Base-by-base conservation (phyloP, 2,329 filamentous ascomycete genomes). In the Westerdykella ornata region DNA sequence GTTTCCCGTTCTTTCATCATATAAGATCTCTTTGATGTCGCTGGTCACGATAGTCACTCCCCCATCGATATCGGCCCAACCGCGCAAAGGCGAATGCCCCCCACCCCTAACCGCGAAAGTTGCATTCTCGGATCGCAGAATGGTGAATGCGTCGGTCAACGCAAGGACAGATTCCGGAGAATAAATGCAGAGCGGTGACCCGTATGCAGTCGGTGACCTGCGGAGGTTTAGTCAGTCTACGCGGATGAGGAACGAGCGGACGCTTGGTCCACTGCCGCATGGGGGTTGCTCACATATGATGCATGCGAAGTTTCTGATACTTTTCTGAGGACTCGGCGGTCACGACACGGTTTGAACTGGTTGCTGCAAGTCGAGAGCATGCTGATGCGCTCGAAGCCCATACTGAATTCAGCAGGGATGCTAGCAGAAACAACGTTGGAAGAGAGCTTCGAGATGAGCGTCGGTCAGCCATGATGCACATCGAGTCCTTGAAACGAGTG, bases 21-120 rank as follows among this genome's bases (percentile, higher is more conserved):
- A 30, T 7, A 35, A 42, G 28, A 47, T 35, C 13, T 47, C 42
- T 13, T 42, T 45, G 16, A 47, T 19, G 2, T 45, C 37, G 65
- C 73, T 51, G 44, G 73, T 71, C 4, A 58, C 62, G 34, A 67
- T 60, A 31, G 70, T 53, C 11, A 67, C 51, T 3, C 64, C 69
- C 22, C 61, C 60, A 43, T 67, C 64, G 37, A 68, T 65, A 46
- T 63, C 69, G 2, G 66, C 61, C 31, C 22, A 26, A 26, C 22
- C 22, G 22, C 7, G 22, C 22, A 26, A 26, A 26, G 22, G 22
- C 22, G 22, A 26, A 11, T 26, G 22, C 22, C 22, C 22, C 22
- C 22, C 22, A 8, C 22, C 22, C n/a, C 41, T 30, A 28, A 43
- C 20, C 5, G 41, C 31, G 22, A 43, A 39, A 12, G 36, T 43